Percentiles rank a stretch among this genome's conserved stretches.
These are phyloP conservation scores for Onygena corvina DNA, from an alignment of 2,329 filamentous ascomycete species.

Conservation along the genomic window DNA sequence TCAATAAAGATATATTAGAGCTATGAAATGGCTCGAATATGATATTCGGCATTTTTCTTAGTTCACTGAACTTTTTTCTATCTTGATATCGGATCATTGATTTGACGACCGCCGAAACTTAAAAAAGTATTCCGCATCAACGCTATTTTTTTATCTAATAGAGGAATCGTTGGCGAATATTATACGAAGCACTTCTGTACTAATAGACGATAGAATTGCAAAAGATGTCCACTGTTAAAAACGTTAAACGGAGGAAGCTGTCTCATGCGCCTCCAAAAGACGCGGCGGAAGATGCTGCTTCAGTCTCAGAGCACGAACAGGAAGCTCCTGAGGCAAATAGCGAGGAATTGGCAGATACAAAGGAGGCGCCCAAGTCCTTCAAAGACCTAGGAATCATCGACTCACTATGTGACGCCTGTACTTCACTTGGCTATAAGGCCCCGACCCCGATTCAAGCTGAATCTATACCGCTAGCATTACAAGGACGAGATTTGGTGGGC, in stretches of 20 bases:
- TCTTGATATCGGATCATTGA: constrained; percentile 12
- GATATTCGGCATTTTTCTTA: neutral
- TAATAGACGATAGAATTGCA: neutral
- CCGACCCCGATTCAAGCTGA: constrained; percentile 84
- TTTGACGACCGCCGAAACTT: constrained; percentile 11
- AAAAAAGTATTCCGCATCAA: neutral
- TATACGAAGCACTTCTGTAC: neutral
- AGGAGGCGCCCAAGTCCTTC: constrained; percentile 31
- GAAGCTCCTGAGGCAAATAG: constrained; percentile 7
- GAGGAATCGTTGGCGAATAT: neutral
- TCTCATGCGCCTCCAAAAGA: constrained; percentile 19
- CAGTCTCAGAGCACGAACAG: constrained; percentile 14
- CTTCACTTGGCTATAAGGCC: constrained; percentile 64
- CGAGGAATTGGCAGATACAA: constrained; percentile 3
- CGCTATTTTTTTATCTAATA: constrained; percentile 1
- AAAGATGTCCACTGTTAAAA: constrained; percentile 30
- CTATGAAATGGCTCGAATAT: constrained; percentile 2
- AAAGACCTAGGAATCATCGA: constrained; percentile 59
- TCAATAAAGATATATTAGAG: neutral
- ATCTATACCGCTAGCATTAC: constrained; percentile 67
- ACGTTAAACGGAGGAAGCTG: constrained; percentile 33
- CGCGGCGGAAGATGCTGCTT: constrained; percentile 14
- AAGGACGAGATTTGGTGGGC: constrained; percentile 78
- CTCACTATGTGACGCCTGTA: constrained; percentile 78
- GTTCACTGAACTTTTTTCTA: constrained; percentile 13